Evolutionary conservation across 163 green algal genomes (phyloP), one percentile per base, ranked within the genome.

Genomic region (Chlorella variabilis): DNA sequence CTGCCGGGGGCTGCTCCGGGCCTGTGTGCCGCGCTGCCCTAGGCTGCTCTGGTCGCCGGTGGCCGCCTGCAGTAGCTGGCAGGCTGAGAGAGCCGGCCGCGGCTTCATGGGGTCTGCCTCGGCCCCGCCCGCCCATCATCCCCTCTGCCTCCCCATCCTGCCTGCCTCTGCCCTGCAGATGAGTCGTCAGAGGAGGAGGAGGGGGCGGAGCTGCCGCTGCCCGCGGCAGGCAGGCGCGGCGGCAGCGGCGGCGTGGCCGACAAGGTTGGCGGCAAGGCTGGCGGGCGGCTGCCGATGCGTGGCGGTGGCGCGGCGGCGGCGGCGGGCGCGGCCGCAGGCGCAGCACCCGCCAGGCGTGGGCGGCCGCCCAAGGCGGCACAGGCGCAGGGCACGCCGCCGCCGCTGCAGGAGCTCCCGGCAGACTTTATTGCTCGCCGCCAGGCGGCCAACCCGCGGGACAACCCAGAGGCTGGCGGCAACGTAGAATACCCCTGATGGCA

Each of bases 391-490:
- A 51, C 29, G 31, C 25, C 54, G 25, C 70, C 70, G n/a, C 70
- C 61, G 29, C 29, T 59, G 34, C n/a, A 77, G 25, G 29, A 67
- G 58, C 71, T 86, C 27, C 71, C 81, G 2, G 27, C 71, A 23
- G 81, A 69, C 21, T 45, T 81, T 29, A 70, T 86, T 29, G 54
- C 54, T 3, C 58, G 59, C 38, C 71, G 81, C 15, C 73, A 82
- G 61, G 63, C 59, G 9, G 38, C 73, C 36, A 86, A 86, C 48
- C 81, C 81, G 21, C 34, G 81, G n/a, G 81, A 86, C 58, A 51
- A 48, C n/a, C 71, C 81, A 0, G 45, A 75, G 71, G 11, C 56
- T 25, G 71, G 73, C 6, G 58, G 59, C 45, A 82, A 86, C 31
- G 48, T 86, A 4, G 81, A 86, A 49, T 86, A 86, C 34, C 71